phyloP scores from a whole-genome alignment of 2,329 filamentous ascomycete species.

The Botrytis hyacinthi region DNA sequence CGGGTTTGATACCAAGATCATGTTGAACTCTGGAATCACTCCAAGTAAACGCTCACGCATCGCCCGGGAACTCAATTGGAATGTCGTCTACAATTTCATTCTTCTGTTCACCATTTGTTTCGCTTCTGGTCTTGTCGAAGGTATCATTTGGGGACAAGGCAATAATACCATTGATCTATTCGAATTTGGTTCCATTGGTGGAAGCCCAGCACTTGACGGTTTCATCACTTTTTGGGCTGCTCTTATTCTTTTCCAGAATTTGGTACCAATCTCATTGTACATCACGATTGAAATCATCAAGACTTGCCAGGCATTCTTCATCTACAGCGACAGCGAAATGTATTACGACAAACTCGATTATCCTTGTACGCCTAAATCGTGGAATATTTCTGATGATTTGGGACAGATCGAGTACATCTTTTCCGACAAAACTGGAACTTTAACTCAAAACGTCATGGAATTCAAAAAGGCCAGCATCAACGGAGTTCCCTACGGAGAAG shows the following conservation, averaged over 20 bases:
- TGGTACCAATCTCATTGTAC: slow-evolving; percentile 97
- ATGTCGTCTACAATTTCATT: slow-evolving; percentile 94
- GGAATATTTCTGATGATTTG: slow-evolving; percentile 98
- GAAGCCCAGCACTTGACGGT: slow-evolving; percentile 72
- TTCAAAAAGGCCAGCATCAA: slow-evolving; percentile 99
- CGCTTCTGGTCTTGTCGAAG: slow-evolving; percentile 79
- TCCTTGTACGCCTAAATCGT: slow-evolving; percentile 93
- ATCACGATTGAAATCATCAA: slow-evolving; percentile 96
- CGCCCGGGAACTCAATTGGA: slow-evolving; percentile 92
- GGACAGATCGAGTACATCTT: slow-evolving; percentile 99
- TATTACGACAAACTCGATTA: slow-evolving; percentile 95
- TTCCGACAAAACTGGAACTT: slow-evolving; percentile 87
- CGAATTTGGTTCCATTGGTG: slow-evolving; percentile 80
- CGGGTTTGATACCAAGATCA: slow-evolving; percentile 95
- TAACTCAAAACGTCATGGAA: slow-evolving; percentile 95
- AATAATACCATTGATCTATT: slow-evolving; percentile 78
- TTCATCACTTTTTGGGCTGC: slow-evolving; percentile 97
- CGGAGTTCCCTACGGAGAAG: slow-evolving; percentile 93
- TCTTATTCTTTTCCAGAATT: slow-evolving; percentile 94
- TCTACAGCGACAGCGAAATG: slow-evolving; percentile 94
- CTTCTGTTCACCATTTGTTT: slow-evolving; percentile 89
- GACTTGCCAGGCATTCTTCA: slow-evolving; percentile 91
- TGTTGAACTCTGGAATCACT: slow-evolving; percentile 96
- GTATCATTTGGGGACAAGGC: slow-evolving; percentile 72
- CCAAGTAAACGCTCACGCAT: slow-evolving; percentile 91